Conservation (phyloP, 148 eudicot species). For the Gaultheria prostrata region DNA sequence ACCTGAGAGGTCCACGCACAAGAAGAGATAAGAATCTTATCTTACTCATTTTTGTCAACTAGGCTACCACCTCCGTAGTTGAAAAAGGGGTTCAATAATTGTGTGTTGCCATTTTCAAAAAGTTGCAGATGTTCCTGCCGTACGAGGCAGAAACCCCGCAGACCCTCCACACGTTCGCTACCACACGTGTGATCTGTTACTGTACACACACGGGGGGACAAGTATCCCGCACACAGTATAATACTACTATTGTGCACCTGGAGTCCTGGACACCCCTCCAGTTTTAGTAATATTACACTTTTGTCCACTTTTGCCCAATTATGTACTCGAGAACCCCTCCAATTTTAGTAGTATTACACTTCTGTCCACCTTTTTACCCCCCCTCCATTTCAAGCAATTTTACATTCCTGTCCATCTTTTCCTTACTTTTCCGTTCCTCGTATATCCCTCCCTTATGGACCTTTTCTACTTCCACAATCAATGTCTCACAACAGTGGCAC, state of each 20-base stretch:
- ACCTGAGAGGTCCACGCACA: no score
- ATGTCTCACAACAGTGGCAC: slow-evolving; percentile 2
- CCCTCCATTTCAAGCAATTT: not conserved
- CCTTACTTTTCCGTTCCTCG: not conserved
- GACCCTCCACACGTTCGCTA: not conserved
- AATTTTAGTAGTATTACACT: not conserved
- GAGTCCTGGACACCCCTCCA: no score
- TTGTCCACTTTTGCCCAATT: not conserved
- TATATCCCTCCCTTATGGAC: not conserved
- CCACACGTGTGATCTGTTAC: not conserved
- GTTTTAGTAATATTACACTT: not conserved
- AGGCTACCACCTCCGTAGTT: no score
- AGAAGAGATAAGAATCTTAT: no score
- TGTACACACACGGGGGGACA: not conserved
- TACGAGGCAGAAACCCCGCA: no score
- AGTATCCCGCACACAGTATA: no score
- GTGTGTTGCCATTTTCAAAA: no score
- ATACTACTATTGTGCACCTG: no score
- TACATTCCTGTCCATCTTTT: slow-evolving; percentile 10
- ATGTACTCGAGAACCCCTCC: not conserved
- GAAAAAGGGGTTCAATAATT: no score
- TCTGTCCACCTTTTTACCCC: not conserved
- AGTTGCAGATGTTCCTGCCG: no score
- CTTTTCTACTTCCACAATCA: not conserved
- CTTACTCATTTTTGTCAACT: no score